Evolutionary conservation across 2,329 filamentous ascomycete genomes (phyloP).

Genomic region (Epicoccum nigrum): DNA sequence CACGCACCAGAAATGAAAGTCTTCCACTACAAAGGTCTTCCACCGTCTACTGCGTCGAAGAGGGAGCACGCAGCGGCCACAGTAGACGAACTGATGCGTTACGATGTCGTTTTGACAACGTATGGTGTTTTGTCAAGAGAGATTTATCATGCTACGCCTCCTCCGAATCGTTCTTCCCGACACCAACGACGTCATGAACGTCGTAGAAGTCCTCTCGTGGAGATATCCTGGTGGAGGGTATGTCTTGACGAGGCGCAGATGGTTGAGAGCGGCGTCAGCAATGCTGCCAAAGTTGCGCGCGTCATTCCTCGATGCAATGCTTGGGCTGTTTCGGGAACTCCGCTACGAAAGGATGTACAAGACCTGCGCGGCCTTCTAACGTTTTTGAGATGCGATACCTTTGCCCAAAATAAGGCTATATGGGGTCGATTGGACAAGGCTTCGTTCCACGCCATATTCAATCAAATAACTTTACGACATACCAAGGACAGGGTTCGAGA

Average conservation of each 20-base stretch:
- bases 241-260: constrained; percentile 81
- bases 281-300: constrained; percentile 79
- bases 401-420: constrained; percentile 65
- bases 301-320: constrained; percentile 82
- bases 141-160: constrained; percentile 74
- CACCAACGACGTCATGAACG: constrained; percentile 68
- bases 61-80: constrained; percentile 47
- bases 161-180: constrained; percentile 73
- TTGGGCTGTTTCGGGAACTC: constrained; percentile 93
- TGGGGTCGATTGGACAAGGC: constrained; percentile 75
- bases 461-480: constrained; percentile 77
- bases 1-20: constrained; percentile 65
- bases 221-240: constrained; percentile 87
- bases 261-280: constrained; percentile 86
- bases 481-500: constrained; percentile 80
- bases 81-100: constrained; percentile 54
- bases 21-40: constrained; percentile 62
- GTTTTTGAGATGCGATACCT: constrained; percentile 81
- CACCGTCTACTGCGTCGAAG: constrained; percentile 33
- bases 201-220: constrained; percentile 75
- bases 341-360: constrained; percentile 76
- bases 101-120: constrained; percentile 67
- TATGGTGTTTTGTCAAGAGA: constrained; percentile 77
- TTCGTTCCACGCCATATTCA: constrained; percentile 73
- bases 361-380: constrained; percentile 82